Base-by-base conservation (phyloP, 139 green algal genomes). In the Chlamydomonas schloesseri region DNA sequence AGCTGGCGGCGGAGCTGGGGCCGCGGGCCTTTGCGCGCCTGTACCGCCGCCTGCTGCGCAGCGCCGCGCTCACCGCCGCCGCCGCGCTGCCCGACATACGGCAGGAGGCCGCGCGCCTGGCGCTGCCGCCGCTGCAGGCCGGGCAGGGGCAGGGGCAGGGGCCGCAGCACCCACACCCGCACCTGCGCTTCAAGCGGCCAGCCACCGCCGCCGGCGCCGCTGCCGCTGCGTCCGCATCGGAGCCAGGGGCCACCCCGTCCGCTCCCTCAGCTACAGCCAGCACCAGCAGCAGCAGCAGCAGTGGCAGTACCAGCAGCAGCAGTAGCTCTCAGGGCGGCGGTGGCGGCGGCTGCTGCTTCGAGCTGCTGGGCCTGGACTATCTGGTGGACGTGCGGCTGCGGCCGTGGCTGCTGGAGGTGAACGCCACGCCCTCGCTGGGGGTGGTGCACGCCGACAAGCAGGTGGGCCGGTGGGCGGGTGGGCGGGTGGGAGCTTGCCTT, bases 281-380 rank as follows among this genome's bases (percentile, higher is more conserved):
- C n/a, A n/a, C n/a, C n/a, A n/a, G n/a, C n/a, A n/a, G n/a, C n/a
- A n/a, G n/a, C n/a, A n/a, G n/a, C n/a, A n/a, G n/a, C n/a, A n/a
- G n/a, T n/a, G n/a, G n/a, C n/a, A n/a, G n/a, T n/a, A n/a, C n/a
- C n/a, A n/a, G n/a, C n/a, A n/a, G n/a, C n/a, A n/a, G n/a, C n/a
- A n/a, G n/a, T n/a, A n/a, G n/a, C n/a, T n/a, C n/a, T n/a, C n/a
- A n/a, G n/a, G 18, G 55, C 55, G 58, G 50, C 69, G n/a, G n/a
- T n/a, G 36, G 28, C 23, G 17, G 71, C 13, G 81, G 53, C n/a
- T 55, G 33, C 31, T 73, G 33, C 31, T 89, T 84, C 55, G 76
- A 94, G 87, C 68, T 94, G 82, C 83, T 93, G n/a, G 92, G 92
- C 13, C 72, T 94, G 42, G 92, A 94, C 78, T 94, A 90, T 68